phyloP scores from a whole-genome alignment of 805 yeast species.

The Wickerhamomyces xylosicus region DNA sequence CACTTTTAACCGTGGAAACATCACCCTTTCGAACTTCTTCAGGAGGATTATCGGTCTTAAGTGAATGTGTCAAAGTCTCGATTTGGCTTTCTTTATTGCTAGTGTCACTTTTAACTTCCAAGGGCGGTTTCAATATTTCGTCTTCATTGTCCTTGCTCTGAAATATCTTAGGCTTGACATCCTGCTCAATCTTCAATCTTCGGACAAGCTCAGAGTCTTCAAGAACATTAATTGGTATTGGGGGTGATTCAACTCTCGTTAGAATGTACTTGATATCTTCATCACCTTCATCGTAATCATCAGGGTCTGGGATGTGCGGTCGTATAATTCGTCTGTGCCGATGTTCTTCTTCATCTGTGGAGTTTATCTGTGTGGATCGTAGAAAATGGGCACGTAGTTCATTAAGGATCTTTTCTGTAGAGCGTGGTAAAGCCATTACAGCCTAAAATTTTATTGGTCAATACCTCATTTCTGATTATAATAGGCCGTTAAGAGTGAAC shows the following conservation, averaged over 20 bases:
- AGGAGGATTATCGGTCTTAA: constrained; percentile 10
- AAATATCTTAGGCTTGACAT: constrained; percentile 3
- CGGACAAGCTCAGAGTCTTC: constrained; percentile 12
- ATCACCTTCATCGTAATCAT: constrained; percentile 1
- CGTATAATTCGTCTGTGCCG: constrained; percentile 13
- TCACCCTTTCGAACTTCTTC: constrained; percentile 4
- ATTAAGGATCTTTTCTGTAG: constrained; percentile 8
- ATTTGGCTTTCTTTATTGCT: too few relatives aligned
- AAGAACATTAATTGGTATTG: constrained; percentile 20
- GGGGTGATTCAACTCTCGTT: constrained; percentile 17
- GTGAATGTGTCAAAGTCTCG: constrained; percentile 3
- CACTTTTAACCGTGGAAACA: background rate
- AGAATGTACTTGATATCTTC: constrained; percentile 7
- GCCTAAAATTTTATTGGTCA: too few relatives aligned
- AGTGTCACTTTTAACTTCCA: background rate
- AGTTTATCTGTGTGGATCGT: background rate
- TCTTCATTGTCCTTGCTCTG: constrained; percentile 3
- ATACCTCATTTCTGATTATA: too few relatives aligned
- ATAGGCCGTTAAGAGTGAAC: too few relatives aligned
- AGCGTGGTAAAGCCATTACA: constrained; percentile 12
- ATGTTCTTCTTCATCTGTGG: constrained; percentile 15
- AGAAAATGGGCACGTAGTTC: constrained; percentile 15
- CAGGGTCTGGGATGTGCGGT: constrained; percentile 7
- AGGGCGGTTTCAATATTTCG: background rate
- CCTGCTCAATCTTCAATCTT: constrained; percentile 4